A percentile compares a stretch with the other conserved stretches of the same genome.
Evolutionary conservation across 1,284 basidiomycete genomes (phyloP).

Genomic region (Exobasidium cylindrosporum): DNA sequence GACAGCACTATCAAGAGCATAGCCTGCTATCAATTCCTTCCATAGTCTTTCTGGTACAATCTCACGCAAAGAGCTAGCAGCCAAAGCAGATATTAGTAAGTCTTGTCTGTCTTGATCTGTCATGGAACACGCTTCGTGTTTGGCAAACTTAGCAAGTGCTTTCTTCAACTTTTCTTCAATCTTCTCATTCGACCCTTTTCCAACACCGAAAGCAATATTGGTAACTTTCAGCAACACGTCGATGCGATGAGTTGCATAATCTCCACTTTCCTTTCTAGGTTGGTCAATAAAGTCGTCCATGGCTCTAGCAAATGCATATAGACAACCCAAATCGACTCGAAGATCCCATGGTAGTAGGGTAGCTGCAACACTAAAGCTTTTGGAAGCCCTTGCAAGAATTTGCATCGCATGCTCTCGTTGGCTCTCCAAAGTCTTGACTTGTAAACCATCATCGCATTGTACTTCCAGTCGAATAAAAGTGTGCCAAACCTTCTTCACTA

Average conservation of each 20-base stretch:
- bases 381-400: slow-evolving; percentile 29
- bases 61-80: slow-evolving; percentile 29
- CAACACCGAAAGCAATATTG: slow-evolving; percentile 13
- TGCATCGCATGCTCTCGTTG: slow-evolving; percentile 1
- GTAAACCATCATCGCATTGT: neutral
- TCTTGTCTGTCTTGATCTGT: slow-evolving; percentile 15
- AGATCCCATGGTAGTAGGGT: slow-evolving; percentile 46
- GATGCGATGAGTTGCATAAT: neutral
- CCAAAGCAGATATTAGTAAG: slow-evolving; percentile 29
- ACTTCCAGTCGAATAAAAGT: slow-evolving; percentile 22
- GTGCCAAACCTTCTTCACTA: slow-evolving; percentile 30
- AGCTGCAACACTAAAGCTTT: slow-evolving; percentile 40
- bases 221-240: slow-evolving; percentile 6
- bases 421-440: neutral
- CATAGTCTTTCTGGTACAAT: slow-evolving; percentile 37
- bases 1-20: slow-evolving; percentile 30
- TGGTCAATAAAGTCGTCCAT: slow-evolving; percentile 45
- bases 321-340: slow-evolving; percentile 36
- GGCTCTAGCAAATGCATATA: slow-evolving; percentile 46
- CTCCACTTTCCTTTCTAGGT: neutral
- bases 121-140: neutral
- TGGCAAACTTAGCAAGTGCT: neutral
- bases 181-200: neutral
- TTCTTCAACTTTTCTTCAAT: neutral
- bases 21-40: slow-evolving; percentile 44